Percentiles rank a stretch among this genome's conserved stretches.
Conservation (phyloP, 2,329 filamentous ascomycete species). For the Fusarium torulosum region DNA sequence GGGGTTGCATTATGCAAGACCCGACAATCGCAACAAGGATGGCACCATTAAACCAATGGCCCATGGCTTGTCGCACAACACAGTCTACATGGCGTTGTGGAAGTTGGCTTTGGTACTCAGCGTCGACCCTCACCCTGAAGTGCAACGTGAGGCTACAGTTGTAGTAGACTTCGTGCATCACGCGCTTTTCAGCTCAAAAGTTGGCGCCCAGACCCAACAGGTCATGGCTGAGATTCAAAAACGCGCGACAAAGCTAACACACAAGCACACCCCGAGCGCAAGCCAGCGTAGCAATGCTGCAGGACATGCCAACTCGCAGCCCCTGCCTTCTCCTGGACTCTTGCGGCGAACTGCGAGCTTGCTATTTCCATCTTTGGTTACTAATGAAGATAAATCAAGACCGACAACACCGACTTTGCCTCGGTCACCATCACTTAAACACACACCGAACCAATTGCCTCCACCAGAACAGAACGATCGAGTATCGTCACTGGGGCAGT, state of each 20-base stretch:
- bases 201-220: constrained; percentile 76
- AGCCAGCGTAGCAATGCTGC: constrained; percentile 60
- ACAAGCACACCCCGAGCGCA: constrained; percentile 58
- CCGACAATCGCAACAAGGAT: constrained; percentile 67
- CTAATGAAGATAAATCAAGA: constrained; percentile 59
- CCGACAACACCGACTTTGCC: constrained; percentile 49
- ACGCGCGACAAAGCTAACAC: constrained; percentile 61
- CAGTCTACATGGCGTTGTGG: constrained; percentile 94
- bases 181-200: constrained; percentile 79
- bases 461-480: constrained; percentile 82
- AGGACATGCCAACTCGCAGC: constrained; percentile 56
- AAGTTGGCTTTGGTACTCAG: constrained; percentile 91
- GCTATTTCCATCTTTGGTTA: constrained; percentile 70
- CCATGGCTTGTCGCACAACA: constrained; percentile 81
- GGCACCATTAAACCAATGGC: constrained; percentile 68
- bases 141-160: constrained; percentile 85
- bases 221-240: constrained; percentile 80
- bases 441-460: constrained; percentile 57
- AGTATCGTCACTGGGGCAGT: constrained; percentile 70
- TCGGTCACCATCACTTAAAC: constrained; percentile 53
- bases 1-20: constrained; percentile 71
- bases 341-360: constrained; percentile 74
- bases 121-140: constrained; percentile 93
- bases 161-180: constrained; percentile 89
- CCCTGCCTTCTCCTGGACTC: constrained; percentile 67